Conservation (phyloP, 305 asterid species). For the Coffea humblotiana region DNA sequence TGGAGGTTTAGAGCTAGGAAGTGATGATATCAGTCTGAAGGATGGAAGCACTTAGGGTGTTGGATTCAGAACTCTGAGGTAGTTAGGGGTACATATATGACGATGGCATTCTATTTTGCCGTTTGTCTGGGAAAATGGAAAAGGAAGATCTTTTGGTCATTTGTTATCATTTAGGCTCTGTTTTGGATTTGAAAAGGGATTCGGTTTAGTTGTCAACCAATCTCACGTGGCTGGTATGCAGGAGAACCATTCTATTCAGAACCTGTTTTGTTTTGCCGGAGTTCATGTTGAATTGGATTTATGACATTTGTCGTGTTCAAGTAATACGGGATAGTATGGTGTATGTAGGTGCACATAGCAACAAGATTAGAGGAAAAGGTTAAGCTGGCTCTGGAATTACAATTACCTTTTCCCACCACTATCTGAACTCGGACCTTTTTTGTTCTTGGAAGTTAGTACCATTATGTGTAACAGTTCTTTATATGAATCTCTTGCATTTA, state of each 20-base stretch:
- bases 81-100: neutral
- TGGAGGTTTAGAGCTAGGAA: neutral
- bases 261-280: neutral
- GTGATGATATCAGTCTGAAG: neutral
- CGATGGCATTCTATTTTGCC: neutral
- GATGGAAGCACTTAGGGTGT: neutral
- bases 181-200: neutral
- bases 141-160: neutral
- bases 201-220: neutral
- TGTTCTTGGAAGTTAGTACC: neutral
- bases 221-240: neutral
- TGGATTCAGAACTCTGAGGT: neutral
- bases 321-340: neutral
- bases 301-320: neutral
- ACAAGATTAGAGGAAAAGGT: neutral
- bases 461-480: neutral
- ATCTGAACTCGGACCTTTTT: neutral
- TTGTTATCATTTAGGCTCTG: neutral
- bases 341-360: neutral
- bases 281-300: neutral
- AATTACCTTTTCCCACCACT: neutral
- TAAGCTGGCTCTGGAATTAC: neutral
- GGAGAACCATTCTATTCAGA: neutral
- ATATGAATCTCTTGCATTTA: neutral
- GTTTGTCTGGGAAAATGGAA: neutral